Evolutionary conservation across 2,329 filamentous ascomycete species (phyloP).

Genomic region (Pseudogymnoascus sp.): DNA sequence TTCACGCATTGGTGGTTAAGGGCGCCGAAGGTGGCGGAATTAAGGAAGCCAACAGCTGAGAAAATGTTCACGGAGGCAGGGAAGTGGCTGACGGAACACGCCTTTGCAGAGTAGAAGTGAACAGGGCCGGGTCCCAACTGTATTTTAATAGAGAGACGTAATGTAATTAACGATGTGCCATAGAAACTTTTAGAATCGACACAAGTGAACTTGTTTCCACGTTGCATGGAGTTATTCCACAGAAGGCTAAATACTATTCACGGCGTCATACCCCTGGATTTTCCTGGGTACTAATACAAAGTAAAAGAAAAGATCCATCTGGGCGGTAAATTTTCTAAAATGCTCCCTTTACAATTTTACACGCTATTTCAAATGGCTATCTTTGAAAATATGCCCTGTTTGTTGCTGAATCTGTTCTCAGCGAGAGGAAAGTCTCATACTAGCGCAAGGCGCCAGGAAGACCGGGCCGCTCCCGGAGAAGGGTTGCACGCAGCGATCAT

Average conservation of each 20-base stretch:
- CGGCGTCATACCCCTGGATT: background rate
- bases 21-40: background rate
- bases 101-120: background rate
- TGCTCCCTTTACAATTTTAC: too few species aligned
- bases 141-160: background rate
- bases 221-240: background rate
- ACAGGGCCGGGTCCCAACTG: background rate
- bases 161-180: background rate
- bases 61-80: conserved; percentile 1
- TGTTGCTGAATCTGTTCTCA: background rate
- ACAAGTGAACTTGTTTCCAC: background rate
- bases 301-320: background rate
- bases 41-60: conserved; percentile 1
- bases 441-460: background rate
- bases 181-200: background rate
- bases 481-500: too few species aligned
- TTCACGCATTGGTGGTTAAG: conserved; percentile 3
- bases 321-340: background rate
- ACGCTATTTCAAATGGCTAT: background rate
- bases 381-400: background rate
- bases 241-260: background rate
- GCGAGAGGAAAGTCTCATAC: background rate
- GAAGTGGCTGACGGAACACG: background rate
- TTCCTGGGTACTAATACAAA: background rate
- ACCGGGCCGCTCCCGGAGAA: background rate